Evolutionary conservation across 768 basidiomycete genomes (phyloP), one percentile per base, ranked within the genome.

Genomic region (Boletus huronensis): DNA sequence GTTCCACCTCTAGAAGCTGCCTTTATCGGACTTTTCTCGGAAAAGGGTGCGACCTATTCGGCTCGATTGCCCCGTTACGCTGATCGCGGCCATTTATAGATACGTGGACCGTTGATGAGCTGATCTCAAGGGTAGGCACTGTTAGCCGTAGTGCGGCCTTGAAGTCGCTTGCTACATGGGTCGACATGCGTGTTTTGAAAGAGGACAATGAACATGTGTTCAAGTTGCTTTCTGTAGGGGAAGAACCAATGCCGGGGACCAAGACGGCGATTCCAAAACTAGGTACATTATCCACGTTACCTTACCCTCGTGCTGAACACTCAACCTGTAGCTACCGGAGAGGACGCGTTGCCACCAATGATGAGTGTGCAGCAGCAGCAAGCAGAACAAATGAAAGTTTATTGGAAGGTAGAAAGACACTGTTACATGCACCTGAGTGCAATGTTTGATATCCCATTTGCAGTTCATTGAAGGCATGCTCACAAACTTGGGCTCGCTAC

Each of bases 391-490:
- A 91, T 95, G 87, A 81, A 77, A 56, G 79, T 93, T 1, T 90
- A 86, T 67, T 95, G 92, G 92, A 92, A 90, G 83, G 91, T 85
- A 49, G 7, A 70, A 25, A 25, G 25, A 26, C 9, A 16, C 8
- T 14, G 6, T 21, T n/a, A 9, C 3, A 9, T 40, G 43, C 43
- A 23, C 29, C 5, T 43, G 13, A 3, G 11, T 48, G 17, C 26
- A 28, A 36, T 54, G 13, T 35, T 41, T 52, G 40, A 60, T 54
- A 45, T 49, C 9, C 50, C 8, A 47, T 6, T 14, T 39, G 21
- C 56, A 92, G 88, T 95, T 88, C 72, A 89, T 95, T 56, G 87
- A 91, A 71, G 92, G 90, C 28, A 93, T 93, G 88, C 84, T 97
- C 53, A 93, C 84, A 50, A 95, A 93, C 67, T 75, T 98, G 41